These are phyloP conservation scores for Fusarium albosuccineum DNA, from an alignment of 2,329 filamentous ascomycete genomes.

Conservation along the genomic window DNA sequence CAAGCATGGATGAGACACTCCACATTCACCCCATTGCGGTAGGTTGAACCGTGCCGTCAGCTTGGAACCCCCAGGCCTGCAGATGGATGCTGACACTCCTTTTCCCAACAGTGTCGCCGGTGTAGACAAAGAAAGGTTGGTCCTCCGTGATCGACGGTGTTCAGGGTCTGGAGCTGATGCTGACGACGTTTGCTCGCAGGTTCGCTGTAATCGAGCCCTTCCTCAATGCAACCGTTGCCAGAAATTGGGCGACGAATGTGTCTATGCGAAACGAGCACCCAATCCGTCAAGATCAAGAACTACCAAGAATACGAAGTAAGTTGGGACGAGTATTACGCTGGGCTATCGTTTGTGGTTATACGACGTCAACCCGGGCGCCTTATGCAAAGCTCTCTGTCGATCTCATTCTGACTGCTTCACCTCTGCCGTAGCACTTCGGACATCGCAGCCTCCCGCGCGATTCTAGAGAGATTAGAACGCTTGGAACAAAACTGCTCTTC, in stretches of 20 bases:
- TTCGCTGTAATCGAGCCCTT: constrained; percentile 49
- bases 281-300: constrained; percentile 16
- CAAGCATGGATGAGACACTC: not conserved
- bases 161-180: not conserved
- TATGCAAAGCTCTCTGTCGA: not conserved
- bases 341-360: not conserved
- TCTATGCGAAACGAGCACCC: constrained; percentile 41
- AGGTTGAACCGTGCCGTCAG: not conserved
- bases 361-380: not conserved
- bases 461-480: not conserved
- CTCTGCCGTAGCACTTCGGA: not conserved
- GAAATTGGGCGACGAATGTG: constrained; percentile 45
- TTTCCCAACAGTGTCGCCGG: not conserved
- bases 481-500: not conserved
- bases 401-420: not conserved
- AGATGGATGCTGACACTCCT: not conserved
- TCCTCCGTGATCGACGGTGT: not conserved
- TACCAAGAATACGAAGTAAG: constrained; percentile 26
- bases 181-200: constrained; percentile 16
- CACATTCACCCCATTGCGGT: not conserved
- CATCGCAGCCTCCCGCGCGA: not conserved
- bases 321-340: not conserved
- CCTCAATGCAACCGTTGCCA: constrained; percentile 48
- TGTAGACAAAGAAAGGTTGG: not conserved
- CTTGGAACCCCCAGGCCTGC: not conserved